Percentiles rank a stretch among this genome's conserved stretches.
Conservation (phyloP, 768 basidiomycete species). For the Trametes cinnabarina region DNA sequence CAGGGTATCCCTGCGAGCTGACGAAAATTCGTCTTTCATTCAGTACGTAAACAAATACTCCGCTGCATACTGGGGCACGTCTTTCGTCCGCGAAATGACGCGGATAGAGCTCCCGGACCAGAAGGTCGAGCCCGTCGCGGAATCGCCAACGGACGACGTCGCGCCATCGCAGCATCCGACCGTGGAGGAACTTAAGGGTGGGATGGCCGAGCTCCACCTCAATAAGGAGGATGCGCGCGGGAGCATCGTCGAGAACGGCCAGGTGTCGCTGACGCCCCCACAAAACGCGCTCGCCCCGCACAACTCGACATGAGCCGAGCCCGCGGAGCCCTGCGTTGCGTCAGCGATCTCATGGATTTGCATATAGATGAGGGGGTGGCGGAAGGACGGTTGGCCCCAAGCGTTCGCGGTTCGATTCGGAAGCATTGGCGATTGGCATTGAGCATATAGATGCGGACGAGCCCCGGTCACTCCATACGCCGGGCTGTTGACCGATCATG, state of each 20-base stretch:
- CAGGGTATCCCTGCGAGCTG: neutral
- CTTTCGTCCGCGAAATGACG: slow-evolving; percentile 84
- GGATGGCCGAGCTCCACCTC: slow-evolving; percentile 31
- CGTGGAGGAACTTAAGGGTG: slow-evolving; percentile 26
- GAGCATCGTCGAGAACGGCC: slow-evolving; percentile 23
- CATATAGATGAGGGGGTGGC: neutral
- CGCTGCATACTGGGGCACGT: slow-evolving; percentile 88
- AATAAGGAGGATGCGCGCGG: slow-evolving; percentile 26
- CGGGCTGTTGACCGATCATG: neutral
- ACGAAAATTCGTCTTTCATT: neutral
- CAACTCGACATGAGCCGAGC: slow-evolving; percentile 6
- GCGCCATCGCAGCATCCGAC: slow-evolving; percentile 4
- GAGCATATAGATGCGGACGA: slow-evolving; percentile 1
- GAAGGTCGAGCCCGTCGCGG: slow-evolving; percentile 41
- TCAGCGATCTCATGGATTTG: neutral
- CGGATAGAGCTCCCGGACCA: slow-evolving; percentile 45
- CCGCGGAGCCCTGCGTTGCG: too few relatives aligned
- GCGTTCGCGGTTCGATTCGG: neutral
- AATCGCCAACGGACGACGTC: slow-evolving; percentile 4
- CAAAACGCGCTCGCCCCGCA: slow-evolving; percentile 23
- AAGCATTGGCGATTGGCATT: too few relatives aligned
- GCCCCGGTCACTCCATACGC: neutral
- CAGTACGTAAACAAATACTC: slow-evolving; percentile 92
- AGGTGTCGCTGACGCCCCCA: slow-evolving; percentile 24
- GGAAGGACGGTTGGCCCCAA: neutral